Evolutionary conservation across 202 grass and related monocot genomes (phyloP).

Genomic region (Brachypodium distachyon): DNA sequence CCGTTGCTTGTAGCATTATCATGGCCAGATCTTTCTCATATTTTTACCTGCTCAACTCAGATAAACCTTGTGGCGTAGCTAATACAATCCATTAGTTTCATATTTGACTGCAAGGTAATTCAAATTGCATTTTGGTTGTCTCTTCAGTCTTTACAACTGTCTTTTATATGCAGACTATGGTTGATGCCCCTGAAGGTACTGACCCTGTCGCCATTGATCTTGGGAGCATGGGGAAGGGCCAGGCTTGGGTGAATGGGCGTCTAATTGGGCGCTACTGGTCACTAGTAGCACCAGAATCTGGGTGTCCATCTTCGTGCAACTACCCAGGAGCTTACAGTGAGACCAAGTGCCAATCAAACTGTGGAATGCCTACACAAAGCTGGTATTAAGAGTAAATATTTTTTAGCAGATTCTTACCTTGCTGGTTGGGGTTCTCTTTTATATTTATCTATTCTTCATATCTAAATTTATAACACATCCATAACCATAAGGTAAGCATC

Average conservation of each 20-base stretch:
- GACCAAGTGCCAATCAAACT: conserved; percentile 72
- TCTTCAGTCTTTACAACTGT: not conserved
- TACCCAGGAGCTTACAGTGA: conserved; percentile 71
- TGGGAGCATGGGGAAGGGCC: conserved; percentile 95
- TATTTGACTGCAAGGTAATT: not conserved
- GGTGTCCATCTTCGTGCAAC: conserved; percentile 61
- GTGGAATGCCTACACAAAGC: conserved; percentile 80
- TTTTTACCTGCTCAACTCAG: not conserved
- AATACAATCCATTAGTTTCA: not conserved
- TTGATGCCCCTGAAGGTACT: conserved; percentile 69
- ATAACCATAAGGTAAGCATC: not conserved
- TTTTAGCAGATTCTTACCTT: not conserved
- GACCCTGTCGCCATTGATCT: conserved; percentile 72
- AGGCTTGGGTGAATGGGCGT: conserved; percentile 86
- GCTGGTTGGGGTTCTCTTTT: not conserved
- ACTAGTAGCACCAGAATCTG: conserved; percentile 52
- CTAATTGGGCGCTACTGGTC: conserved; percentile 89
- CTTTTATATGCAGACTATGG: conserved; percentile 45
- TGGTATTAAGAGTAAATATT: conserved; percentile 42
- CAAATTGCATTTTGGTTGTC: conserved; percentile 13
- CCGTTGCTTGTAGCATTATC: not conserved
- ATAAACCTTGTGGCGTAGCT: not conserved
- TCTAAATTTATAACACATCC: not conserved
- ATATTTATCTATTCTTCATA: not conserved
- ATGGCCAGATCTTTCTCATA: not conserved